Evolutionary conservation across 1,139 yeast species (phyloP).

Genomic region (Saccharomyces hybrid): DNA sequence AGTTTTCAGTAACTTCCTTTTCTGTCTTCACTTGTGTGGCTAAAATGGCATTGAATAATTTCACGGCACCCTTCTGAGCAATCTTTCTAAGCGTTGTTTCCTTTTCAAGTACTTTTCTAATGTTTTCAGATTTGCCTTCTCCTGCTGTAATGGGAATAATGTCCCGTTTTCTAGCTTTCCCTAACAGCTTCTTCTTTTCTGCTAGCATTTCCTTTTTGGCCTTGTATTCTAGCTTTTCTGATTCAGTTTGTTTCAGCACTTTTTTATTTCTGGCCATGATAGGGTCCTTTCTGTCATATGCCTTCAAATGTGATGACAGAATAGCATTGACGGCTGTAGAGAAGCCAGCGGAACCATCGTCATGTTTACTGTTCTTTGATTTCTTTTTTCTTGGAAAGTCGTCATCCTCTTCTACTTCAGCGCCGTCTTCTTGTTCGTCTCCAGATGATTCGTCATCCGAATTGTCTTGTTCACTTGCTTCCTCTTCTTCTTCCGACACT

Average conservation of each 20-base stretch:
- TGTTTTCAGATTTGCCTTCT: slow-evolving; percentile 37
- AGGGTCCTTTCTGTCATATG: slow-evolving; percentile 82
- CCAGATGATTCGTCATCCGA: slow-evolving; percentile 8
- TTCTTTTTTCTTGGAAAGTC: slow-evolving; percentile 42
- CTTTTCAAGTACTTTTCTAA: slow-evolving; percentile 53
- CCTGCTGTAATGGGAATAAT: slow-evolving; percentile 49
- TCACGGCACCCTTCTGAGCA: slow-evolving; percentile 92
- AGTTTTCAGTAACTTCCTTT: slow-evolving; percentile 34
- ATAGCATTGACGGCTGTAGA: slow-evolving; percentile 81
- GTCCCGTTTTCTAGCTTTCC: slow-evolving; percentile 59
- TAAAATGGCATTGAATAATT: slow-evolving; percentile 82
- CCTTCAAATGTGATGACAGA: slow-evolving; percentile 76
- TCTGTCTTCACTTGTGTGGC: slow-evolving; percentile 67
- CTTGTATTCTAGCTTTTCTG: slow-evolving; percentile 73
- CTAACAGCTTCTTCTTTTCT: slow-evolving; percentile 64
- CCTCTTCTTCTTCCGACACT: slow-evolving; percentile 12
- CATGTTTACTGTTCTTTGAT: slow-evolving; percentile 49
- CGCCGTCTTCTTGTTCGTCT: slow-evolving; percentile 22
- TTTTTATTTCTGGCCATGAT: slow-evolving; percentile 73
- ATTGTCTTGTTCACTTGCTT: slow-evolving; percentile 10
- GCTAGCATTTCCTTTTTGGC: slow-evolving; percentile 64
- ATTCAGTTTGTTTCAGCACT: slow-evolving; percentile 63
- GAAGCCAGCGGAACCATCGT: slow-evolving; percentile 66
- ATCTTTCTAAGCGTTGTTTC: slow-evolving; percentile 71
- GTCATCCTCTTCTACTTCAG: slow-evolving; percentile 34